phyloP scores from a whole-genome alignment of 1,284 basidiomycete genomes.

The Boletus sp. region DNA sequence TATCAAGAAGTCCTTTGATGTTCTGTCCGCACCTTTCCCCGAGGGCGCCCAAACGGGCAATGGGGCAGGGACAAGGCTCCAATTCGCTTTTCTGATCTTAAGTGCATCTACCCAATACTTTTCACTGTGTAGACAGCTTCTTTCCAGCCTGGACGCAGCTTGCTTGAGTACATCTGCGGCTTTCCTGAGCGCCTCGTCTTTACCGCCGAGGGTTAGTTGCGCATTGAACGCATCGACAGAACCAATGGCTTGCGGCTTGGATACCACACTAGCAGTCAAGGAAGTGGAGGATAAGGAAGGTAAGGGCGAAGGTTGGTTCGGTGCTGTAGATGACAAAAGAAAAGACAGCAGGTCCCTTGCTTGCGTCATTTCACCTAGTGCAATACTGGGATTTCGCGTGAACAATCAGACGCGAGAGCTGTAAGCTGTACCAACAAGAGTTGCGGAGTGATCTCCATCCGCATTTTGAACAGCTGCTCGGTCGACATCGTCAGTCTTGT shows the following conservation, averaged over 20 bases:
- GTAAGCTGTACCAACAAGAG: slow-evolving; percentile 56
- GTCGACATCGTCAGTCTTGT: slow-evolving; percentile 59
- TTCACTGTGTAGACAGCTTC: slow-evolving; percentile 60
- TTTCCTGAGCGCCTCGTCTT: slow-evolving; percentile 74
- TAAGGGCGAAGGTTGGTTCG: slow-evolving; percentile 27
- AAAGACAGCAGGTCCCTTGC: slow-evolving; percentile 67
- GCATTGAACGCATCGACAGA: slow-evolving; percentile 77
- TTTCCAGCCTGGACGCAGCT: slow-evolving; percentile 70
- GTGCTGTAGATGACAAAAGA: slow-evolving; percentile 51
- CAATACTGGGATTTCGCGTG: slow-evolving; percentile 51
- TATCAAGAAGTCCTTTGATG: slow-evolving; percentile 77
- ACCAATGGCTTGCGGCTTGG: slow-evolving; percentile 61
- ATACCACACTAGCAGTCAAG: slow-evolving; percentile 66
- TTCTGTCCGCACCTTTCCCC: slow-evolving; percentile 75
- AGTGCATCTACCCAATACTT: slow-evolving; percentile 80
- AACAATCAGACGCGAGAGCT: slow-evolving; percentile 15
- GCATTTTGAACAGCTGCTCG: slow-evolving; percentile 76
- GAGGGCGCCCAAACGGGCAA: slow-evolving; percentile 66
- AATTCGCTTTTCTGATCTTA: slow-evolving; percentile 71
- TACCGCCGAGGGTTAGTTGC: slow-evolving; percentile 72
- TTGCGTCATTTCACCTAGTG: slow-evolving; percentile 76
- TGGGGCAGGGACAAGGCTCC: slow-evolving; percentile 77
- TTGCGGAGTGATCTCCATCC: slow-evolving; percentile 67
- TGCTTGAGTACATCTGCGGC: slow-evolving; percentile 69
- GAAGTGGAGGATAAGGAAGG: slow-evolving; percentile 39